A percentile compares a stretch with the other conserved stretches of the same genome.
These are phyloP conservation scores for Rhynchosporium graminicola DNA, from an alignment of 2,329 filamentous ascomycete species.

Conservation along the genomic window DNA sequence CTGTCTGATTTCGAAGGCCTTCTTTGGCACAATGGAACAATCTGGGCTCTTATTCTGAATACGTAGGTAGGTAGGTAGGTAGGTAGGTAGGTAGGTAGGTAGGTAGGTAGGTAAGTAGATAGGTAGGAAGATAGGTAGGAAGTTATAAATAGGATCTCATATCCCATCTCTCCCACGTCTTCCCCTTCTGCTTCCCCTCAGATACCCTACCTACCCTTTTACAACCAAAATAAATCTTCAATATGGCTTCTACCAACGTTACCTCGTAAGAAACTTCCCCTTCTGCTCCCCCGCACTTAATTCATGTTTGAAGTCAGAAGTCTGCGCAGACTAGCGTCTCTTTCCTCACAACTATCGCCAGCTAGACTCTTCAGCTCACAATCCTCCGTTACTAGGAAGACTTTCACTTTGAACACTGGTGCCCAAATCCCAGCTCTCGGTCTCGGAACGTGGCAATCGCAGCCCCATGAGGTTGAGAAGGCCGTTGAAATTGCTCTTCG, in stretches of 20 bases:
- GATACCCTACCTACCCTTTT: neutral
- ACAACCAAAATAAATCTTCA: constrained; percentile 15
- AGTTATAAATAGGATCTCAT: constrained; percentile 27
- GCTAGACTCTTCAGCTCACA: constrained; percentile 25
- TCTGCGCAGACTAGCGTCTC: constrained; percentile 37
- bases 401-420: constrained; percentile 73
- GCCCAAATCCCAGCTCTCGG: constrained; percentile 77
- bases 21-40: constrained; percentile 17
- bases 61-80: neutral
- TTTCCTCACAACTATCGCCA: constrained; percentile 28
- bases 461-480: constrained; percentile 63
- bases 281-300: constrained; percentile 19
- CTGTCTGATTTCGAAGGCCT: constrained; percentile 8
- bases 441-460: constrained; percentile 78
- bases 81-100: neutral
- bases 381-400: constrained; percentile 43
- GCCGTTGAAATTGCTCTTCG: constrained; percentile 71
- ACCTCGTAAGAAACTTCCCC: constrained; percentile 34
- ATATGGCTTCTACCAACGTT: constrained; percentile 40
- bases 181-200: neutral
- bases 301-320: constrained; percentile 32
- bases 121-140: neutral
- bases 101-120: neutral
- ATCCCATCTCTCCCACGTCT: constrained; percentile 17
- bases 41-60: constrained; percentile 2